phyloP scores from a whole-genome alignment of 148 eudicot species.

The Camellia japonica region DNA sequence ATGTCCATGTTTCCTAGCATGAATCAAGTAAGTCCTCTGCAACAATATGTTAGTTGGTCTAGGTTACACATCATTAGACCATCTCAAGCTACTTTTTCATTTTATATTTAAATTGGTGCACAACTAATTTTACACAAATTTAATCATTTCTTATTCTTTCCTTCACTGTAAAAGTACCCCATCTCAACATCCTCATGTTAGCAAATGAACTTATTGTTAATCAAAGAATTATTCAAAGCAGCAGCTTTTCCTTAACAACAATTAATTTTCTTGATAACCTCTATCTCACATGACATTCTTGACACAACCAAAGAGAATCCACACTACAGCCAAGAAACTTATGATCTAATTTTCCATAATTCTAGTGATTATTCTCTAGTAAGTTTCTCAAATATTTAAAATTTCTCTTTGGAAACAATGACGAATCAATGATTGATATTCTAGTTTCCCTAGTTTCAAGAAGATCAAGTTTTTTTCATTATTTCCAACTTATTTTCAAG shows the following conservation, averaged over 20 bases:
- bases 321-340: background rate
- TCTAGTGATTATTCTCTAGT: background rate
- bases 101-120: background rate
- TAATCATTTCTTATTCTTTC: background rate
- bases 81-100: background rate
- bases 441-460: background rate
- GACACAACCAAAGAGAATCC: background rate
- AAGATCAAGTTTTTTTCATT: background rate
- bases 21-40: too few relatives aligned
- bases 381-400: conserved; percentile 1
- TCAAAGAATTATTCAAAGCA: background rate
- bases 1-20: too few relatives aligned
- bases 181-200: background rate
- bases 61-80: background rate
- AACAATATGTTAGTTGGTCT: too few relatives aligned
- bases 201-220: too few relatives aligned
- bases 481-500: too few relatives aligned
- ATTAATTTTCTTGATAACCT: background rate
- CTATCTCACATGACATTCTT: background rate
- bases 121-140: background rate
- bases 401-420: background rate
- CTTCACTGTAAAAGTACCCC: background rate
- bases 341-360: background rate
- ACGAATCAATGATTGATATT: background rate
- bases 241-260: background rate